These are phyloP conservation scores for Hepatocystis sp. DNA, from an alignment of 169 alveolate genomes.

Conservation along the genomic window DNA sequence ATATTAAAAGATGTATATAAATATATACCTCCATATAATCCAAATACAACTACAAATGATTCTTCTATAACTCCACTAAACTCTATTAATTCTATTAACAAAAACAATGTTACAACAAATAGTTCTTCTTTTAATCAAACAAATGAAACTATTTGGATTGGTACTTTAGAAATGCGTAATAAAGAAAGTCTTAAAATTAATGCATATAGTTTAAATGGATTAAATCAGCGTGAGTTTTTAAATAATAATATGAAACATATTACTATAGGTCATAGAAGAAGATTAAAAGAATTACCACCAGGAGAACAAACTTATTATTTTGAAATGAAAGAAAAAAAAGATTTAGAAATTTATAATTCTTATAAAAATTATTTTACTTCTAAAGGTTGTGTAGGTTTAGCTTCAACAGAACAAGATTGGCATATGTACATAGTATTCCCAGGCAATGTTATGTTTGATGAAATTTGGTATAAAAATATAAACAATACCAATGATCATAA, in stretches of 20 bases:
- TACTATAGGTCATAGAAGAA: slow-evolving; percentile 64
- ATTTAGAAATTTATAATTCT: slow-evolving; percentile 36
- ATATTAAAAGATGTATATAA: too few relatives aligned
- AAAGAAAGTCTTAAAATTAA: slow-evolving; percentile 32
- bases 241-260: slow-evolving; percentile 22
- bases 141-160: slow-evolving; percentile 71
- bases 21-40: too few relatives aligned
- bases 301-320: slow-evolving; percentile 58
- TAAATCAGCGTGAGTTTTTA: slow-evolving; percentile 16
- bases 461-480: slow-evolving; percentile 4
- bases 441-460: slow-evolving; percentile 52
- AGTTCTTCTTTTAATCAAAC: too few relatives aligned
- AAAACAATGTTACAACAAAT: too few relatives aligned
- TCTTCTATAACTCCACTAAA: too few relatives aligned
- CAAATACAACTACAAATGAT: too few relatives aligned
- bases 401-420: slow-evolving; percentile 63
- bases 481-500: too few relatives aligned
- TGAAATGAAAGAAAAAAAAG: slow-evolving; percentile 51
- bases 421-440: slow-evolving; percentile 64
- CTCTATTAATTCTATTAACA: too few relatives aligned
- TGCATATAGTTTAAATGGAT: slow-evolving; percentile 51
- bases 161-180: slow-evolving; percentile 55
- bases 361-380: slow-evolving; percentile 71
- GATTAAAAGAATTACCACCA: slow-evolving; percentile 46
- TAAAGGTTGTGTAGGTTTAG: slow-evolving; percentile 73